phyloP scores from a whole-genome alignment of 2,329 filamentous ascomycete genomes.

The Neofusicoccum sp. region DNA sequence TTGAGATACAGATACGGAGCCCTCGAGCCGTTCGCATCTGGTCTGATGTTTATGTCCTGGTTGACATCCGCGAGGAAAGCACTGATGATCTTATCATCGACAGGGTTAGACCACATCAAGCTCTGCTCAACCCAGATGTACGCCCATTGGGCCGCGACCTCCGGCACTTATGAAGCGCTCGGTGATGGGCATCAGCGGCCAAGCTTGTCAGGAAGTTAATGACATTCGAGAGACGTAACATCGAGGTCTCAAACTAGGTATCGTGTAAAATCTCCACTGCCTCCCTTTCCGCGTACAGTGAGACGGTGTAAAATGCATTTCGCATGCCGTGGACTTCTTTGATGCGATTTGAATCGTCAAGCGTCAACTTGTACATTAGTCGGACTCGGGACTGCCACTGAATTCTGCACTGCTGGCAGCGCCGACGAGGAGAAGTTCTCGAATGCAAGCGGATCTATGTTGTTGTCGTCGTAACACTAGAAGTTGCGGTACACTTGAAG shows the following conservation, averaged over 20 bases:
- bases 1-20: slow-evolving; percentile 23
- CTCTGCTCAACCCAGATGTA: slow-evolving; percentile 23
- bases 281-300: slow-evolving; percentile 18
- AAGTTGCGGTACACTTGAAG: slow-evolving; percentile 24
- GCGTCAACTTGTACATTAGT: slow-evolving; percentile 19
- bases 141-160: slow-evolving; percentile 25
- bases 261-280: slow-evolving; percentile 16
- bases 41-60: background rate
- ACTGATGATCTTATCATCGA: background rate
- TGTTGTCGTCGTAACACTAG: slow-evolving; percentile 25
- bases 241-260: slow-evolving; percentile 20
- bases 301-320: slow-evolving; percentile 24
- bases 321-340: slow-evolving; percentile 20
- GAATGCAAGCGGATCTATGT: slow-evolving; percentile 20
- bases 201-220: background rate
- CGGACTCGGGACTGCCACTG: slow-evolving; percentile 21
- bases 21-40: background rate
- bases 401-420: slow-evolving; percentile 22
- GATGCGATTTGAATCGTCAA: slow-evolving; percentile 19
- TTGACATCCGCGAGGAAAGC: background rate
- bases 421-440: slow-evolving; percentile 26
- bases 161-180: slow-evolving; percentile 23
- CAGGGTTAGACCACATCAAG: slow-evolving; percentile 12
- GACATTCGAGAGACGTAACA: slow-evolving; percentile 21
- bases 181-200: slow-evolving; percentile 25